Conservation (phyloP, 1,284 basidiomycete species). For the Phylloboletellus chloephorus region DNA sequence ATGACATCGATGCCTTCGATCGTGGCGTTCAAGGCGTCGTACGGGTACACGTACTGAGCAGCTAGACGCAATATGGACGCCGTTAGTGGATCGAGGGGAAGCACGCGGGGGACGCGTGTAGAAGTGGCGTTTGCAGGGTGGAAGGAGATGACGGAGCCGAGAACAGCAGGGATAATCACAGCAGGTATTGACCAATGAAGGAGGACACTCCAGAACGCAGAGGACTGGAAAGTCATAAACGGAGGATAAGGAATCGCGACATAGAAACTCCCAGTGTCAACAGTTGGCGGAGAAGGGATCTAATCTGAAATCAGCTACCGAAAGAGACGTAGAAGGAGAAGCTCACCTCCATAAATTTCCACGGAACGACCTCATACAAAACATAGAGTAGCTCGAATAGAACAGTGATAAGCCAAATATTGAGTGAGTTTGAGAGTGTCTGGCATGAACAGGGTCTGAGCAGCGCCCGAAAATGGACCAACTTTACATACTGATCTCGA, state of each 20-base stretch:
- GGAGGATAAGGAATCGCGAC: slow-evolving; percentile 44
- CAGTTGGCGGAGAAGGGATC: slow-evolving; percentile 16
- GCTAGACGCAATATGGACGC: slow-evolving; percentile 57
- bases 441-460: slow-evolving; percentile 22
- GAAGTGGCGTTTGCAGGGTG: slow-evolving; percentile 35
- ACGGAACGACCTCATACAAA: slow-evolving; percentile 42
- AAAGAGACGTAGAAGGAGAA: neutral
- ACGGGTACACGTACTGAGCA: slow-evolving; percentile 50
- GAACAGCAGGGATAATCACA: slow-evolving; percentile 47
- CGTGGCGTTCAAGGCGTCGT: slow-evolving; percentile 25
- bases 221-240: slow-evolving; percentile 36
- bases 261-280: slow-evolving; percentile 11
- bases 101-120: slow-evolving; percentile 19
- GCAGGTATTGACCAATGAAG: slow-evolving; percentile 56
- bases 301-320: slow-evolving; percentile 17
- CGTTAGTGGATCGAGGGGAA: slow-evolving; percentile 52
- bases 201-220: slow-evolving; percentile 46
- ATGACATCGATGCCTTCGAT: slow-evolving; percentile 42
- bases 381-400: slow-evolving; percentile 45
- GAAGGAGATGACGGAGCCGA: slow-evolving; percentile 58
- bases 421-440: slow-evolving; percentile 53
- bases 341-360: slow-evolving; percentile 36
- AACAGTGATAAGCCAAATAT: slow-evolving; percentile 46
- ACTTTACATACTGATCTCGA: slow-evolving; percentile 38
- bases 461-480: neutral